Percentiles rank a stretch among this genome's conserved stretches.
Evolutionary conservation across 345 rosid genomes (phyloP).

Genomic region (Citrus sinensis): DVS_A1.0 CM039167.1:23839501-23840000

Average conservation of each 20-base stretch:
- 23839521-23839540: background rate
- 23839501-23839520: background rate
- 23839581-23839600: too few species aligned
- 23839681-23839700: background rate
- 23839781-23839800: background rate
- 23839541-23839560: background rate
- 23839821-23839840: background rate
- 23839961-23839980: background rate
- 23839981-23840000: background rate
- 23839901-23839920: background rate
- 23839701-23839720: conserved; percentile 1
- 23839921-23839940: background rate
- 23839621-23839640: background rate
- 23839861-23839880: background rate
- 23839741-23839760: background rate
- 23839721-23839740: accelerated
- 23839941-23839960: background rate
- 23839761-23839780: conserved; percentile 9
- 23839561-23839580: background rate
- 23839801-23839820: background rate
- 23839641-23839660: background rate
- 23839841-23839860: background rate
- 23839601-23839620: background rate
- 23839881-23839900: background rate
- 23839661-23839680: conserved; percentile 6